These are phyloP conservation scores for Micromonas commoda DNA, from an alignment of 139 green algal genomes.

Conservation along the genomic window DNA sequence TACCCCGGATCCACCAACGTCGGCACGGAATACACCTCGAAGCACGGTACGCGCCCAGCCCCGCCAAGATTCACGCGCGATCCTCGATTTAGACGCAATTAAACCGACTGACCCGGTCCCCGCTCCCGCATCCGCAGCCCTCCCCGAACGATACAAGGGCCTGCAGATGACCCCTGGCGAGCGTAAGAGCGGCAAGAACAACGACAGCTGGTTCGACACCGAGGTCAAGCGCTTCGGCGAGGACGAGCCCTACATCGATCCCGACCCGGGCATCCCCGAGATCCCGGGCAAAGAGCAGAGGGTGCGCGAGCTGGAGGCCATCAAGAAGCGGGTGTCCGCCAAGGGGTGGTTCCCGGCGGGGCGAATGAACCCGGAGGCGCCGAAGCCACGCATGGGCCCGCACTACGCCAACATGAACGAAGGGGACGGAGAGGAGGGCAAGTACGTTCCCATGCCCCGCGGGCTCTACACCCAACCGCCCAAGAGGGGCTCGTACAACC, in stretches of 20 bases:
- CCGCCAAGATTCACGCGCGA: not conserved
- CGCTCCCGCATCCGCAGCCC: not conserved
- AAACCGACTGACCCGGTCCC: not conserved
- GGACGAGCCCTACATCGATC: not conserved
- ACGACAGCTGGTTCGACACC: not conserved
- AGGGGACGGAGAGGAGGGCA: too few relatives aligned
- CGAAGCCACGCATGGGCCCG: too few relatives aligned
- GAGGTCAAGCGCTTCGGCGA: not conserved
- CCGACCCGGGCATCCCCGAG: not conserved
- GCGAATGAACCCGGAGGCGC: too few relatives aligned
- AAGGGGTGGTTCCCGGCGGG: too few relatives aligned
- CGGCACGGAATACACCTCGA: not conserved
- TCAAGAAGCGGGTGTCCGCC: too few relatives aligned
- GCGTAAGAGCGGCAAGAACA: not conserved
- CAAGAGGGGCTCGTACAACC: too few relatives aligned
- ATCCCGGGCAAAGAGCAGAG: too few relatives aligned
- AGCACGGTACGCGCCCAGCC: not conserved
- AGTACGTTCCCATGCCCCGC: too few relatives aligned
- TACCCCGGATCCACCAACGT: not conserved
- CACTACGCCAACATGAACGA: too few relatives aligned
- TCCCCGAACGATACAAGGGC: not conserved
- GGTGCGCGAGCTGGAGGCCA: too few relatives aligned
- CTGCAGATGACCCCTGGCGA: slow-evolving; percentile 1
- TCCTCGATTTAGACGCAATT: not conserved
- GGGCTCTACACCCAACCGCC: too few relatives aligned